Evolutionary conservation across 2,329 filamentous ascomycete genomes (phyloP).

Genomic region (Coniochaeta sp.): DNA sequence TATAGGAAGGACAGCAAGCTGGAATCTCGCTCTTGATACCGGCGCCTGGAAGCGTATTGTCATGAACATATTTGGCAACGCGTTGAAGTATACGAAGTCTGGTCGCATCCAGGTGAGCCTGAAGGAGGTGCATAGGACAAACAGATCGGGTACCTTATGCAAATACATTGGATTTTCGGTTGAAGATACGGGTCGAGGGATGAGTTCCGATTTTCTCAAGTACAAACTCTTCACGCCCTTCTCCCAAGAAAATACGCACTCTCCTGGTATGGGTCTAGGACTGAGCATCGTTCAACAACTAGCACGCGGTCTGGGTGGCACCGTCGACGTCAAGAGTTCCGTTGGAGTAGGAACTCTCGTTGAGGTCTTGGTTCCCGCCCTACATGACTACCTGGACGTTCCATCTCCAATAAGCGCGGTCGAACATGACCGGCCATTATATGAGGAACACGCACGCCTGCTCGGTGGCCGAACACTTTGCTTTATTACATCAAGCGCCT

Average conservation of each 20-base stretch:
- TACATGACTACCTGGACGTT: neutral
- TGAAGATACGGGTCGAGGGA: slow-evolving; percentile 59
- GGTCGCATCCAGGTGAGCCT: slow-evolving; percentile 13
- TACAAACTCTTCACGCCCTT: slow-evolving; percentile 57
- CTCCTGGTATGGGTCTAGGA: slow-evolving; percentile 56
- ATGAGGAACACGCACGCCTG: neutral
- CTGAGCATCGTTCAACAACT: slow-evolving; percentile 58
- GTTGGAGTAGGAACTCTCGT: slow-evolving; percentile 22
- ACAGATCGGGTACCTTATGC: neutral
- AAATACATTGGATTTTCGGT: slow-evolving; percentile 53
- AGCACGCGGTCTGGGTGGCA: slow-evolving; percentile 49
- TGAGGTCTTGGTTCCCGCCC: slow-evolving; percentile 10
- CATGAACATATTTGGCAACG: slow-evolving; percentile 47
- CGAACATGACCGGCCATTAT: neutral
- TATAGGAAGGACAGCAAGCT: slow-evolving; percentile 15
- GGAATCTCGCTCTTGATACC: slow-evolving; percentile 43
- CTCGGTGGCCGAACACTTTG: slow-evolving; percentile 8
- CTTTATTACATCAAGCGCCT: slow-evolving; percentile 4
- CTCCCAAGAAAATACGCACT: slow-evolving; percentile 53
- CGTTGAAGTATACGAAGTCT: slow-evolving; percentile 41
- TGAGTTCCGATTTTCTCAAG: slow-evolving; percentile 53
- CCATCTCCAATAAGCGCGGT: neutral
- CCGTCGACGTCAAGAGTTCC: slow-evolving; percentile 47
- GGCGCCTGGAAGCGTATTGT: slow-evolving; percentile 39
- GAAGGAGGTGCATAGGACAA: slow-evolving; percentile 14